Conservation (phyloP, 768 basidiomycete species). For the Lentinula edodes region DNA sequence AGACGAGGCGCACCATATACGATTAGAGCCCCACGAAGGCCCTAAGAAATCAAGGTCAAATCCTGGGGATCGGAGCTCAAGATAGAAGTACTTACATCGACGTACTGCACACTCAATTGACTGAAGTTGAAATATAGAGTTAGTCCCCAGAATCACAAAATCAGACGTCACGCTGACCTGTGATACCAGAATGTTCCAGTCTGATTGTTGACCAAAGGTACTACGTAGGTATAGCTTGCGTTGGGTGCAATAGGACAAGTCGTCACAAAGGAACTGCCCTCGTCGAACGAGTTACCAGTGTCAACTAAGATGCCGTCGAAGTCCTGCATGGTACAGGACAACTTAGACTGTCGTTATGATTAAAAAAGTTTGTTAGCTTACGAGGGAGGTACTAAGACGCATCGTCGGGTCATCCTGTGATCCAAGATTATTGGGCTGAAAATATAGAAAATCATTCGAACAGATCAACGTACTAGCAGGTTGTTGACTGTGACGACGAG, state of each 20-base stretch:
- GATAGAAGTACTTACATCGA: slow-evolving; percentile 15
- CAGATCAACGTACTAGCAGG: slow-evolving; percentile 18
- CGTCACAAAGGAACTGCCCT: slow-evolving; percentile 18
- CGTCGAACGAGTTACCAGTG: slow-evolving; percentile 16
- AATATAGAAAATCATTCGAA: neutral
- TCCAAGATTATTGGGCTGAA: neutral
- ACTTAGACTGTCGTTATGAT: neutral
- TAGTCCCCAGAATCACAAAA: too few species aligned
- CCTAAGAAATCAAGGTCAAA: slow-evolving; percentile 8
- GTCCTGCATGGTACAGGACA: neutral
- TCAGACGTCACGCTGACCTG: neutral
- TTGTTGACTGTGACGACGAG: slow-evolving; percentile 14
- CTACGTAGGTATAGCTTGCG: slow-evolving; percentile 17
- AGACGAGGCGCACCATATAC: slow-evolving; percentile 20
- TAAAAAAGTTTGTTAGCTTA: neutral
- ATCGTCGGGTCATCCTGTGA: slow-evolving; percentile 16
- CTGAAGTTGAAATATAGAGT: slow-evolving; percentile 8
- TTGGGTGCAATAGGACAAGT: slow-evolving; percentile 23
- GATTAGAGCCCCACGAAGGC: slow-evolving; percentile 27
- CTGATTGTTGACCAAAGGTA: slow-evolving; percentile 17
- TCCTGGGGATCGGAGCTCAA: neutral
- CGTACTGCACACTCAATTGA: slow-evolving; percentile 32
- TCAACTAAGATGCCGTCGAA: slow-evolving; percentile 21
- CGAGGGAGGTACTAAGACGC: slow-evolving; percentile 16
- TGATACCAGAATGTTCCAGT: slow-evolving; percentile 40